Conservation (phyloP, 352 stramenopile genomes). For the Pythium rhizo-oryzae region DNA sequence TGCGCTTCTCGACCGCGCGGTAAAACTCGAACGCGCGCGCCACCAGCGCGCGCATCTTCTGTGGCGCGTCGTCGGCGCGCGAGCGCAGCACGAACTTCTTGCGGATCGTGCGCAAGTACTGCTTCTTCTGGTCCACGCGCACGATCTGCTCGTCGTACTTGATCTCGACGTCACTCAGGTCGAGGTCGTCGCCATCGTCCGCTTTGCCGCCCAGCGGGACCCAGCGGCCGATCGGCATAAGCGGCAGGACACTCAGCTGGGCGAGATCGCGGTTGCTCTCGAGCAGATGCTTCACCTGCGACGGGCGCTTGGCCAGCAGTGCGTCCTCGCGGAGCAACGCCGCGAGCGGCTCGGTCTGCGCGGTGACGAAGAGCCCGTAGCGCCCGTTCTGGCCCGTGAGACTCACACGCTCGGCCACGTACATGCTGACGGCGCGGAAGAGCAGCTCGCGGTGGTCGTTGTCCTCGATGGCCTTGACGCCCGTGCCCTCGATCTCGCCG, state of each 20-base stretch:
- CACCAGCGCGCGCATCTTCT: slow-evolving; percentile 44
- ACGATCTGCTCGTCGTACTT: slow-evolving; percentile 21
- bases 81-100: slow-evolving; percentile 26
- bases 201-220: slow-evolving; percentile 26
- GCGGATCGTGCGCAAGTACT: slow-evolving; percentile 4
- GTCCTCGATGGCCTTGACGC: slow-evolving; percentile 37
- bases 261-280: slow-evolving; percentile 11
- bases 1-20: slow-evolving; percentile 26
- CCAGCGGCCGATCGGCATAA: slow-evolving; percentile 34
- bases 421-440: slow-evolving; percentile 55
- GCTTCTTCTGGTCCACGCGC: slow-evolving; percentile 1
- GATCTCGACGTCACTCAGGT: slow-evolving; percentile 38
- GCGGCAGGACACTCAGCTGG: slow-evolving; percentile 2
- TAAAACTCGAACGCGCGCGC: slow-evolving; percentile 39
- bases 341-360: slow-evolving; percentile 5
- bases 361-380: slow-evolving; percentile 58
- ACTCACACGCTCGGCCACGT: slow-evolving; percentile 46
- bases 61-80: slow-evolving; percentile 15
- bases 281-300: slow-evolving; percentile 15
- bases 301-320: slow-evolving; percentile 7
- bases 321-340: slow-evolving; percentile 4
- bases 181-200: slow-evolving; percentile 13
- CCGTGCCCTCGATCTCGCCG: slow-evolving; percentile 28
- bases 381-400: slow-evolving; percentile 43
- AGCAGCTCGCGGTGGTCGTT: slow-evolving; percentile 49